phyloP scores from a whole-genome alignment of 148 eudicot genomes.

The Simmondsia chinensis region DNA sequence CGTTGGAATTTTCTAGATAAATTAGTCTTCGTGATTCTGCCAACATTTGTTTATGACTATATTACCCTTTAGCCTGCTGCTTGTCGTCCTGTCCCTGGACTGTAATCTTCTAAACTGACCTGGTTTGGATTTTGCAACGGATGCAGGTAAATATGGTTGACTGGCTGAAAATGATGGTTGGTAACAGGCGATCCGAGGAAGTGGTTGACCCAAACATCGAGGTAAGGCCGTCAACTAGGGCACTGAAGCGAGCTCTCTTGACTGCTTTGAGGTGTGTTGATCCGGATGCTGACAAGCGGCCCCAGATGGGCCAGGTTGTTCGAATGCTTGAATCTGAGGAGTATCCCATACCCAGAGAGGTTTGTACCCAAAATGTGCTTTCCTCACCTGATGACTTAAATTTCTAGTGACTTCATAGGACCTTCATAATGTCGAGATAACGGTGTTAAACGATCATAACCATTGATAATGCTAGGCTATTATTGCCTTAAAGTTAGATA shows the following conservation, averaged over 20 bases:
- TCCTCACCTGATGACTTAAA: too few relatives aligned
- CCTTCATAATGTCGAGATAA: too few relatives aligned
- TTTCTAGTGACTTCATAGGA: too few relatives aligned
- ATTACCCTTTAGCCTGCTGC: not conserved
- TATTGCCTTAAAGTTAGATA: too few relatives aligned
- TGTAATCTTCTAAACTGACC: not conserved
- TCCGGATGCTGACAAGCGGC: slow-evolving; percentile 81
- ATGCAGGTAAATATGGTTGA: slow-evolving; percentile 79
- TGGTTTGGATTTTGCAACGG: slow-evolving; percentile 1
- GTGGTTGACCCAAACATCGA: slow-evolving; percentile 70
- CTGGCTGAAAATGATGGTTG: slow-evolving; percentile 95
- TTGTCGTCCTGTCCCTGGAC: not conserved
- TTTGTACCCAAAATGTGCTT: too few relatives aligned
- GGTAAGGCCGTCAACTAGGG: slow-evolving; percentile 61
- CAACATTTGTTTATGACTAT: not conserved
- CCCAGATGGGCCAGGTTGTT: slow-evolving; percentile 88
- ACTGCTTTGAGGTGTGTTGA: slow-evolving; percentile 85
- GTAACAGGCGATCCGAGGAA: slow-evolving; percentile 81
- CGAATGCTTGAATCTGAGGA: slow-evolving; percentile 84
- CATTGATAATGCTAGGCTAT: too few relatives aligned
- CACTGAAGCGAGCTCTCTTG: slow-evolving; percentile 64
- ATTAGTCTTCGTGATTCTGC: not conserved
- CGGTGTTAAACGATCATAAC: too few relatives aligned
- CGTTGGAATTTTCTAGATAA: too few relatives aligned
- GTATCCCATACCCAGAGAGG: too few relatives aligned